phyloP scores from a whole-genome alignment of 805 yeast genomes.

The Barnettozyma populi region DNA sequence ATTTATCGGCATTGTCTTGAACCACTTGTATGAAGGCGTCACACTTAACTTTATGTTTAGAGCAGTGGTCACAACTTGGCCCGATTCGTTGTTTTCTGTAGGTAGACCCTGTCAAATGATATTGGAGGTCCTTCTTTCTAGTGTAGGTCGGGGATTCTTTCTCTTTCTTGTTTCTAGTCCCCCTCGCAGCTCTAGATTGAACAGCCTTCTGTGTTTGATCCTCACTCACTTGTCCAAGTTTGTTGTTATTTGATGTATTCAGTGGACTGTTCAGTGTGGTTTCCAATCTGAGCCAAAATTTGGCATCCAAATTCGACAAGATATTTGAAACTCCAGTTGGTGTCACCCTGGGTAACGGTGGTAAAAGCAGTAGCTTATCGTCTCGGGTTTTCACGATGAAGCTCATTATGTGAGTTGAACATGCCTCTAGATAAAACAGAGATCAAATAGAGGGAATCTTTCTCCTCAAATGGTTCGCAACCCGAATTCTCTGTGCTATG shows the following conservation, averaged over 20 bases:
- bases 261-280: background rate
- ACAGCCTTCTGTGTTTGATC: background rate
- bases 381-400: background rate
- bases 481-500: background rate
- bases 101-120: slow-evolving; percentile 5
- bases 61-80: slow-evolving; percentile 9
- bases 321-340: background rate
- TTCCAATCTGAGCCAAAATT: background rate
- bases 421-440: background rate
- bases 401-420: background rate
- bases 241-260: background rate
- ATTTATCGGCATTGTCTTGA: background rate
- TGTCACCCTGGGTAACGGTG: background rate
- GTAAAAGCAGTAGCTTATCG: background rate
- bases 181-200: background rate
- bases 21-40: slow-evolving; percentile 7
- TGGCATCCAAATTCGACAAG: background rate
- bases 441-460: background rate
- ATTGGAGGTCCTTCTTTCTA: slow-evolving; percentile 30
- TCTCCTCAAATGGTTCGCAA: background rate
- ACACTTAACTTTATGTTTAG: slow-evolving; percentile 8
- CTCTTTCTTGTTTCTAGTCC: background rate
- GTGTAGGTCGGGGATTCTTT: background rate
- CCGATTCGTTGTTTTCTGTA: slow-evolving; percentile 9
- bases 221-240: background rate